phyloP scores from a whole-genome alignment of 2,329 filamentous ascomycete species.

The Aureobasidium sp. region DNA sequence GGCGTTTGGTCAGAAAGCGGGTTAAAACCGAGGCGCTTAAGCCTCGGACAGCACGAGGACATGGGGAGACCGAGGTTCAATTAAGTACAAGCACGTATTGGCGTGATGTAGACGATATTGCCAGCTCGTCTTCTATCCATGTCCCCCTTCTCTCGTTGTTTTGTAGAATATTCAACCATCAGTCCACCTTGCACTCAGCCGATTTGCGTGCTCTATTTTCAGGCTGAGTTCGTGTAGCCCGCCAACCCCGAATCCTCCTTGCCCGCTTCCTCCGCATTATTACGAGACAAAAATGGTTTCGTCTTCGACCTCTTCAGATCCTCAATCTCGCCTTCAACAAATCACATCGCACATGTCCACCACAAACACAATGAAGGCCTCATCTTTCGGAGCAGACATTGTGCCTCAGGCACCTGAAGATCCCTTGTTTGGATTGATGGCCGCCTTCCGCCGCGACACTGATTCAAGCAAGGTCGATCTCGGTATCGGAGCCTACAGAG shows the following conservation, averaged over 20 bases:
- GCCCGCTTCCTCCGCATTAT: slow-evolving; percentile 4
- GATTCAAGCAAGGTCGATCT: slow-evolving; percentile 80
- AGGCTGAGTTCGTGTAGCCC: not conserved
- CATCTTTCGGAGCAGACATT: slow-evolving; percentile 66
- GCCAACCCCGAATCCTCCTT: not conserved
- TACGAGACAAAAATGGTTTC: slow-evolving; percentile 13
- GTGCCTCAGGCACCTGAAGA: slow-evolving; percentile 92
- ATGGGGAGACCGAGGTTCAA: slow-evolving; percentile 8
- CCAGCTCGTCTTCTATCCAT: not conserved
- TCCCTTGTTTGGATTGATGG: slow-evolving; percentile 86
- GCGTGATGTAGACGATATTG: not conserved
- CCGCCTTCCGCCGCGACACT: slow-evolving; percentile 75
- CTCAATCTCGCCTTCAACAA: slow-evolving; percentile 42
- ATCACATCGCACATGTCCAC: slow-evolving; percentile 66
- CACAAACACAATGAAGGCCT: slow-evolving; percentile 46
- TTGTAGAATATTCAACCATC: not conserved
- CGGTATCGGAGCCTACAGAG: slow-evolving; percentile 91
- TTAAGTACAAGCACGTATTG: not conserved
- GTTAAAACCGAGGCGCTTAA: not conserved
- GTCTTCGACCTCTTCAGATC: slow-evolving; percentile 37
- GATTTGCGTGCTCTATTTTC: not conserved
- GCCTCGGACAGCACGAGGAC: slow-evolving; percentile 8
- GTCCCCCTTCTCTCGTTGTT: not conserved
- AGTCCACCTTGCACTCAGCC: not conserved
- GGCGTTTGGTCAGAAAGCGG: slow-evolving; percentile 4